These are phyloP conservation scores for Cryptomeria japonica DNA, from an alignment of 75 land plant species.

Conservation along the genomic window DNA sequence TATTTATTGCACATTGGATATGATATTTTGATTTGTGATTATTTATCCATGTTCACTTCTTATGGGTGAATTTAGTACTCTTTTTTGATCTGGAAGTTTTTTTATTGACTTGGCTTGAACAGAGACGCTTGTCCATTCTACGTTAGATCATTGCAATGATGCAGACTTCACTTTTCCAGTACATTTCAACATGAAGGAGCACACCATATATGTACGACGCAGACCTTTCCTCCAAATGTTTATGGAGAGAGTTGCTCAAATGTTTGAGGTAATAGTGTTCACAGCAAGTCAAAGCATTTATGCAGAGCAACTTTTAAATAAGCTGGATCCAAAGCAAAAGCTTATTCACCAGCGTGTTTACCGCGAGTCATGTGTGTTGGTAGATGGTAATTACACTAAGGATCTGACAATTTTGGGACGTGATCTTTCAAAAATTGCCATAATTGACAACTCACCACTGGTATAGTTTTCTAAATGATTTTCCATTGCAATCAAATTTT, in stretches of 20 bases:
- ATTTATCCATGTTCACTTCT: background rate
- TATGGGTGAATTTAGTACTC: background rate
- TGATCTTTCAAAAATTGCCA: conserved; percentile 69
- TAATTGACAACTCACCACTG: conserved; percentile 88
- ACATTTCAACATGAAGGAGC: conserved; percentile 56
- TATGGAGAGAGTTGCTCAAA: conserved; percentile 65
- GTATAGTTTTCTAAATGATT: conserved; percentile 23
- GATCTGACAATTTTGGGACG: conserved; percentile 85
- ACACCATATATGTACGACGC: conserved; percentile 77
- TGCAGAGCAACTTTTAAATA: conserved; percentile 83
- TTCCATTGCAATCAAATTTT: background rate
- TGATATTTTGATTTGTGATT: background rate
- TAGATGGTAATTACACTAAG: conserved; percentile 80
- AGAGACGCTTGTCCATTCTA: conserved; percentile 89
- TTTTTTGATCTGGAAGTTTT: conserved; percentile 1
- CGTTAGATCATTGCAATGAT: conserved; percentile 63
- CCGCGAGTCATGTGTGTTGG: conserved; percentile 75
- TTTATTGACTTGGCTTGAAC: conserved; percentile 20
- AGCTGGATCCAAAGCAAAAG: conserved; percentile 76
- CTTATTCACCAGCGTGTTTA: conserved; percentile 78
- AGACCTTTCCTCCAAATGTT: conserved; percentile 78
- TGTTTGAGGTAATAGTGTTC: conserved; percentile 82
- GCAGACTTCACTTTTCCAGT: conserved; percentile 85
- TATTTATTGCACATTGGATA: background rate
- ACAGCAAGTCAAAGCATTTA: conserved; percentile 92